Percentiles rank a stretch among this genome's conserved stretches.
phyloP scores from a whole-genome alignment of 2,329 filamentous ascomycete species.

The Fusarium oxysporum region DNA sequence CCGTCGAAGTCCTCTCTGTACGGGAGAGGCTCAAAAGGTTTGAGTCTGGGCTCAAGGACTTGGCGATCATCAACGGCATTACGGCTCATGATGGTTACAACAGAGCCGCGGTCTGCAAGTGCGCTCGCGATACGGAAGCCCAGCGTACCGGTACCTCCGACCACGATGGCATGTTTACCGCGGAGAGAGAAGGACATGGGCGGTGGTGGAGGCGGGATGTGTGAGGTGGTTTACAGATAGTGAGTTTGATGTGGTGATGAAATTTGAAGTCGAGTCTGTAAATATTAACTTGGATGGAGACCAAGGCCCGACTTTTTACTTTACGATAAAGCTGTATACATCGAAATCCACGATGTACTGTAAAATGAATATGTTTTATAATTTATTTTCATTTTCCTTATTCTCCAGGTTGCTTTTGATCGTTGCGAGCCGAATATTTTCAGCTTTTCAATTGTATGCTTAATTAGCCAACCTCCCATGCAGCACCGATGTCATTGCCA shows the following conservation, averaged over 20 bases:
- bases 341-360: neutral
- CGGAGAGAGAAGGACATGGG: conserved; percentile 51
- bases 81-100: conserved; percentile 71
- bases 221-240: neutral
- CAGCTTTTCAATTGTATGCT: neutral
- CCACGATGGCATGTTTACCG: conserved; percentile 69
- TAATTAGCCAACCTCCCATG: neutral
- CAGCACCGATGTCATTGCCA: conserved; percentile 17
- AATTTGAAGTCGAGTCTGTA: conserved; percentile 13
- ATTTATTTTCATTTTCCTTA: neutral
- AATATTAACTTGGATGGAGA: neutral
- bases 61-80: conserved; percentile 60
- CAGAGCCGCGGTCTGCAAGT: conserved; percentile 72
- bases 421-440: neutral
- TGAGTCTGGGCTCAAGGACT: conserved; percentile 50
- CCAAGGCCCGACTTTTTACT: neutral
- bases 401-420: neutral
- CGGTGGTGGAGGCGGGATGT: neutral
- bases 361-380: neutral
- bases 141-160: conserved; percentile 78
- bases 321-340: neutral
- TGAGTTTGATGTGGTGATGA: conserved; percentile 6
- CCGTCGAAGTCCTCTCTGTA: neutral
- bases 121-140: conserved; percentile 73
- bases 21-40: conserved; percentile 37